These are phyloP conservation scores for Leccinum imitatum DNA, from an alignment of 768 basidiomycete genomes.

Conservation along the genomic window DNA sequence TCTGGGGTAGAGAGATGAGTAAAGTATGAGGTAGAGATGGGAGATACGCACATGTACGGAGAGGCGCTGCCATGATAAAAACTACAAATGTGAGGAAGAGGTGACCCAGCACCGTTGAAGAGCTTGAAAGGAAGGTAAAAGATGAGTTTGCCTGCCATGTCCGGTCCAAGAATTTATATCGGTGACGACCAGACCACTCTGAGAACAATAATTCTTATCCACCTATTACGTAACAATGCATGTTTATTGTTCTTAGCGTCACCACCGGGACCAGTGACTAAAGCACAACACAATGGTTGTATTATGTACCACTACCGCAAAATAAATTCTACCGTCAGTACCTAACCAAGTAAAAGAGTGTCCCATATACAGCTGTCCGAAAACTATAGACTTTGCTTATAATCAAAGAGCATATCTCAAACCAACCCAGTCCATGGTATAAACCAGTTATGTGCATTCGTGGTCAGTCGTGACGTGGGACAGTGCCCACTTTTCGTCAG, in stretches of 20 bases:
- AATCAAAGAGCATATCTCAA: conserved; percentile 4
- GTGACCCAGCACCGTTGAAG: conserved; percentile 34
- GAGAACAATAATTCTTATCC: conserved; percentile 1
- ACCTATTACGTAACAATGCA: conserved; percentile 19
- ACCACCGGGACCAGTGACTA: neutral
- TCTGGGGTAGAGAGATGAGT: conserved; percentile 32
- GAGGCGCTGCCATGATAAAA: conserved; percentile 24
- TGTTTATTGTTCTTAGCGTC: conserved; percentile 26
- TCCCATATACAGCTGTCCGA: conserved; percentile 15
- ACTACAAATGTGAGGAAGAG: conserved; percentile 16
- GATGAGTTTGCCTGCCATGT: conserved; percentile 6
- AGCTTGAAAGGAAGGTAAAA: conserved; percentile 11
- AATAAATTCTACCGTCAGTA: neutral
- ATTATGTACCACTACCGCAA: conserved; percentile 1
- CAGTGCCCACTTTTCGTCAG: conserved; percentile 5
- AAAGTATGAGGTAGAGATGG: neutral
- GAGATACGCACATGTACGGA: conserved; percentile 45
- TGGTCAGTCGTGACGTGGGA: conserved; percentile 14
- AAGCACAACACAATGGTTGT: neutral
- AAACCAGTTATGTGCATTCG: neutral
- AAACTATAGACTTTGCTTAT: conserved; percentile 13
- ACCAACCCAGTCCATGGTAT: conserved; percentile 12
- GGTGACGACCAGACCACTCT: conserved; percentile 21
- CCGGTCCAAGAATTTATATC: conserved; percentile 24
- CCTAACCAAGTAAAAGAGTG: conserved; percentile 5